Evolutionary conservation across 805 yeast genomes (phyloP), one percentile per base, ranked within the genome.

Genomic region (Lipomyces yamadae): DNA sequence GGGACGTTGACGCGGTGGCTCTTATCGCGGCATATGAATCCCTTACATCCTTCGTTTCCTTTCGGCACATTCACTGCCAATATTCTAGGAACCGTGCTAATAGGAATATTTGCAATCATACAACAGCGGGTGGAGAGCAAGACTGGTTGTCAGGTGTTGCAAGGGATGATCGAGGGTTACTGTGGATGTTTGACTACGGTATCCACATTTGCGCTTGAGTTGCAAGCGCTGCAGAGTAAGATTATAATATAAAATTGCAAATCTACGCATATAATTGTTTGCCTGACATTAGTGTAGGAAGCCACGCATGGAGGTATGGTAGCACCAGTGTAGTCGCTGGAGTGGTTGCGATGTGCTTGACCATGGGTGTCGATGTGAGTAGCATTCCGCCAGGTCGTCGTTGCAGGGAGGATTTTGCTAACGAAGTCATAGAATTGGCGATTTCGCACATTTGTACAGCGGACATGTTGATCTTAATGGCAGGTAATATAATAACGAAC

Each of bases 1-100:
- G 75, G 75, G 2, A 63, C 74, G 13, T 15, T 72, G 2, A 50
- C 61, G 32, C 58, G 75, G 32, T 72, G 71, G 67, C 50, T 57
- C 29, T 55, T 72, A 3, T 60, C 73, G 32, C 61, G 70, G 2
- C 30, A 56, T 34, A 54, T 71, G 50, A 72, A 72, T 54, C 62
- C 63, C n/a, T 58, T 58, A 32, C 10, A 7, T 13, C 59, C 61
- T 24, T 32, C 64, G 29, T 72, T 72, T 53, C 73, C 71, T 34
- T 60, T 72, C 45, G 74, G 74, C 1, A 72, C 74, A 3, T 70
- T 72, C 50, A 34, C 64, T 1, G 75, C 73, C 3, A 73, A 73
- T 50, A 52, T 72, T 24, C n/a, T 67, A 10, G 74, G 71, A 8
- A 73, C 75, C 1, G 42, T 60, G 35, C 39, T 72, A 13, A 32